These are phyloP conservation scores for Candida ovalis DNA, from an alignment of 805 yeast species.

Conservation along the genomic window DNA sequence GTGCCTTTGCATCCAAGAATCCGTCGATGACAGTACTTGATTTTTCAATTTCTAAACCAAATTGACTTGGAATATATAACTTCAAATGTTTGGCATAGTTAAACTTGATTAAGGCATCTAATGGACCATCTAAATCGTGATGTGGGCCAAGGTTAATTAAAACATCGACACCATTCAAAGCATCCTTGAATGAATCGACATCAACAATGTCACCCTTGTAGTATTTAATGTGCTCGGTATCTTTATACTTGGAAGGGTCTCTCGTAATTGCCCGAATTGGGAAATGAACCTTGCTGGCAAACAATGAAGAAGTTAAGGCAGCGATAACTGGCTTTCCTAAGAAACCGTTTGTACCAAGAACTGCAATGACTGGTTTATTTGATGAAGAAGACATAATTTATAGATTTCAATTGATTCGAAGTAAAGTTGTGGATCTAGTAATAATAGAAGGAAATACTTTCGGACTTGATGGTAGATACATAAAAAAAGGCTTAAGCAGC, in stretches of 20 bases:
- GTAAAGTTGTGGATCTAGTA: too few relatives aligned
- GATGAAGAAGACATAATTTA: constrained; percentile 6
- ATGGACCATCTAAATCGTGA: constrained; percentile 23
- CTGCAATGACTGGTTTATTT: constrained; percentile 41
- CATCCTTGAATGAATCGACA: constrained; percentile 30
- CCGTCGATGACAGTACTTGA: constrained; percentile 11
- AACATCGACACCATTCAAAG: constrained; percentile 47
- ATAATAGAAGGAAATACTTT: too few relatives aligned
- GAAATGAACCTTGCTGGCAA: constrained; percentile 37
- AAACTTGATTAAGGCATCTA: constrained; percentile 39
- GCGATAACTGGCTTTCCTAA: constrained; percentile 46
- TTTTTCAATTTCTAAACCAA: constrained; percentile 45
- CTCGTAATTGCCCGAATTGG: constrained; percentile 54
- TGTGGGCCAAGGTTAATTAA: constrained; percentile 40
- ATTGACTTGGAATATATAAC: constrained; percentile 57
- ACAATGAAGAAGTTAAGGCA: constrained; percentile 41
- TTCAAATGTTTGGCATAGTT: constrained; percentile 35
- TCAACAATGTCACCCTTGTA: constrained; percentile 32
- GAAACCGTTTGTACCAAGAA: constrained; percentile 50
- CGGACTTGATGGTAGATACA: too few relatives aligned
- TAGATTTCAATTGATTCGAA: too few relatives aligned
- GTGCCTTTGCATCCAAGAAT: constrained; percentile 27
- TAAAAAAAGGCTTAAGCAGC: too few relatives aligned
- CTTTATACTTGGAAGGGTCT: constrained; percentile 31
- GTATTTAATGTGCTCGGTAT: constrained; percentile 37